These are phyloP conservation scores for Plasmopara halstedii DNA, from an alignment of 352 stramenopile genomes.

Conservation along the genomic window DNA sequence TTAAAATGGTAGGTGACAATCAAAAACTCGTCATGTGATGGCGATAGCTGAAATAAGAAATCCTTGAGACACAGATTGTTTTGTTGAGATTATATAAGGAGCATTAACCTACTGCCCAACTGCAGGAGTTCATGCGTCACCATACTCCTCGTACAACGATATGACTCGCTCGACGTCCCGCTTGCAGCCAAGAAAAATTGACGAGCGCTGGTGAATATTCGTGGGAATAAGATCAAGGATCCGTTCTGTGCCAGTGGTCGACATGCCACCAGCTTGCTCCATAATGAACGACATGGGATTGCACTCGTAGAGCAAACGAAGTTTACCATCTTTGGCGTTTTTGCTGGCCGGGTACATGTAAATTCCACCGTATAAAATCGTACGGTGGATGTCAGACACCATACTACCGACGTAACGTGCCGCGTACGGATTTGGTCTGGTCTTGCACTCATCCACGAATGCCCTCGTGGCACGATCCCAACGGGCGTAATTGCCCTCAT, in stretches of 20 bases:
- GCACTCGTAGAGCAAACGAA: constrained; percentile 98
- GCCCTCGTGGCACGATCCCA: constrained; percentile 92
- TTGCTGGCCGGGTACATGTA: constrained; percentile 97
- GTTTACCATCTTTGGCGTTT: constrained; percentile 91
- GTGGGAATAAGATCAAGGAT: constrained; percentile 93
- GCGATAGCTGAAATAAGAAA: too few species aligned
- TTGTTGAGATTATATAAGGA: too few species aligned
- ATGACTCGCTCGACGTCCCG: constrained; percentile 80
- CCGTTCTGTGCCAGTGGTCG: constrained; percentile 90
- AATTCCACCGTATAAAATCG: constrained; percentile 97
- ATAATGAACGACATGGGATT: constrained; percentile 99
- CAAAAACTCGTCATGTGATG: too few species aligned
- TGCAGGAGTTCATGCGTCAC: constrained; percentile 21
- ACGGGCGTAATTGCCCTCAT: constrained; percentile 95
- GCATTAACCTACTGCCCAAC: neutral
- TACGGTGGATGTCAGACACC: constrained; percentile 98
- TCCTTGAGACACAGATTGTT: too few species aligned
- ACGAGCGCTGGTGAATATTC: constrained; percentile 95
- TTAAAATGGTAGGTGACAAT: too few species aligned
- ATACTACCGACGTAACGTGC: constrained; percentile 97
- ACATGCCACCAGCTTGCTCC: constrained; percentile 94
- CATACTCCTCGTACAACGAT: constrained; percentile 61
- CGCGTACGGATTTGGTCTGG: constrained; percentile 52
- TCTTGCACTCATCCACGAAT: constrained; percentile 87
- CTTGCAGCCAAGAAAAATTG: constrained; percentile 95